These are phyloP conservation scores for Euclidium syriacum DNA, from an alignment of 345 rosid genomes.

Conservation along the genomic window DNA sequence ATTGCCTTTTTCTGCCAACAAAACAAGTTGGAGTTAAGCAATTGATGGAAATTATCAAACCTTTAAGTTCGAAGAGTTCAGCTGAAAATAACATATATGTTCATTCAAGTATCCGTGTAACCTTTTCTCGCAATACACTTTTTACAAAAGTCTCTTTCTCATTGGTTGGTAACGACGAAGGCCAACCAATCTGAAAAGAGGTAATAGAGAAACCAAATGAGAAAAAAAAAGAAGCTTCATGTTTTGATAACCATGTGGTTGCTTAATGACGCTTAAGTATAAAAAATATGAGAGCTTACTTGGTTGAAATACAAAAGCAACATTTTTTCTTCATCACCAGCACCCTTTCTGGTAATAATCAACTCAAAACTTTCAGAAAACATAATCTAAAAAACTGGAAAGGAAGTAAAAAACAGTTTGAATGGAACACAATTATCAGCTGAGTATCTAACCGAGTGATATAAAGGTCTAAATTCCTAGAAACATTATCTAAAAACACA, in stretches of 20 bases:
- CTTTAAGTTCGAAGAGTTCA: neutral
- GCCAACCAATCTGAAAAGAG: slow-evolving; percentile 85
- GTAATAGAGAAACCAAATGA: neutral
- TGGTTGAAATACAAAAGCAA: slow-evolving; percentile 72
- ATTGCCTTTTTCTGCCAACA: slow-evolving; percentile 71
- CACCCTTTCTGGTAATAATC: slow-evolving; percentile 54
- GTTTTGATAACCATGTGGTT: neutral
- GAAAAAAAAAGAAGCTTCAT: neutral
- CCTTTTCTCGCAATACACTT: slow-evolving; percentile 74
- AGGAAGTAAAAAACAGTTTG: neutral
- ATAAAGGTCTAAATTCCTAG: neutral
- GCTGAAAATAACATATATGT: neutral
- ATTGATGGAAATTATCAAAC: neutral
- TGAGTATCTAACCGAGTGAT: neutral
- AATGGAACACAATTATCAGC: neutral
- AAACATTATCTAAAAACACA: neutral
- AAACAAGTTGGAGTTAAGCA: slow-evolving; percentile 20
- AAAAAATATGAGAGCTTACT: slow-evolving; percentile 30
- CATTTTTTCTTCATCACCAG: slow-evolving; percentile 89
- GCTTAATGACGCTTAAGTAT: neutral
- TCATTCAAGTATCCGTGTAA: slow-evolving; percentile 20
- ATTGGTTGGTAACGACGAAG: slow-evolving; percentile 80
- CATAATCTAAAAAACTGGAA: neutral
- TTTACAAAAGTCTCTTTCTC: slow-evolving; percentile 69
- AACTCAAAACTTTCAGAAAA: slow-evolving; percentile 4